Evolutionary conservation across 225 moss, liverwort and hornwort genomes (phyloP).

Genomic region (Asterella californica): DNA sequence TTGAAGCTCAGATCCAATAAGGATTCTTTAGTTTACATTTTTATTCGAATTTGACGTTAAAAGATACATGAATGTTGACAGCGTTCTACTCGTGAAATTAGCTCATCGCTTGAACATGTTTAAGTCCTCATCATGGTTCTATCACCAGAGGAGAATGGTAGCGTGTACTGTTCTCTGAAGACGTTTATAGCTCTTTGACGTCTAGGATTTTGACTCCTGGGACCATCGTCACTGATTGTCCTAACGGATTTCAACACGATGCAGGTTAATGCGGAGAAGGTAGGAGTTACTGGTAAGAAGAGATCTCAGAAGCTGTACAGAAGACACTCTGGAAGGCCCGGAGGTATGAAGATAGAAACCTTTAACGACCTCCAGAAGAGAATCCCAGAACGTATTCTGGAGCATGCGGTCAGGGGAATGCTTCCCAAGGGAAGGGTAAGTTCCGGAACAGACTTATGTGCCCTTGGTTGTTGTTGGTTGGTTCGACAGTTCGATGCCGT

Average conservation of each 20-base stretch:
- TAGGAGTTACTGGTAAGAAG: conserved; percentile 84
- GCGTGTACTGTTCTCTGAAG: no score
- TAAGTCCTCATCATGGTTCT: no score
- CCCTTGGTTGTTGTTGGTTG: neutral
- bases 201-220: neutral
- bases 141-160: no score
- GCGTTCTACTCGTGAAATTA: neutral
- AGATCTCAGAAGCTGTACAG: conserved; percentile 71
- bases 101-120: no score
- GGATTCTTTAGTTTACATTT: no score
- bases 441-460: neutral
- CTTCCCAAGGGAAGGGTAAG: conserved; percentile 81
- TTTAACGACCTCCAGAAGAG: conserved; percentile 63
- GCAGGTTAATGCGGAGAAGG: conserved; percentile 81
- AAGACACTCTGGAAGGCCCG: conserved; percentile 77
- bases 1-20: no score
- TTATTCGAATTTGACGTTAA: no score
- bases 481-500: neutral
- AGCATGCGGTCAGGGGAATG: conserved; percentile 80
- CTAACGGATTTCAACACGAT: neutral
- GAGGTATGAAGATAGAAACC: conserved; percentile 75
- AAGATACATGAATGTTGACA: no score
- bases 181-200: no score
- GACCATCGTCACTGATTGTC: neutral
- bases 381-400: conserved; percentile 82